Evolutionary conservation across 2,329 filamentous ascomycete species (phyloP).

Genomic region (Claviceps pusilla): DNA sequence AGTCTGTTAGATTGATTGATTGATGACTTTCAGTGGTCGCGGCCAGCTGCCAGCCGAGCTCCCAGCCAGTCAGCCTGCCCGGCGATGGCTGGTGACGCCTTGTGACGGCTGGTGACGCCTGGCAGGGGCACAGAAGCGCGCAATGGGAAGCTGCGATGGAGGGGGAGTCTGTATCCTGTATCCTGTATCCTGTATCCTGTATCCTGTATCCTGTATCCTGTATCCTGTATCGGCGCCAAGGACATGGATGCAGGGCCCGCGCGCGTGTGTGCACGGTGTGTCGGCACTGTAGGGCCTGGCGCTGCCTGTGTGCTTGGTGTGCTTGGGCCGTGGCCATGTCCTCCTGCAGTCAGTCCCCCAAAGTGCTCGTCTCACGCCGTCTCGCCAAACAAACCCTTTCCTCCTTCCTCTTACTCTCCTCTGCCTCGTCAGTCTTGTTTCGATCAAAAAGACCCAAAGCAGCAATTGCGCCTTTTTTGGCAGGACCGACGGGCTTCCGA

Average conservation of each 20-base stretch:
- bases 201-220: too few species aligned
- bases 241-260: not conserved
- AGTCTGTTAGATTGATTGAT: not conserved
- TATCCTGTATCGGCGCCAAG: not conserved
- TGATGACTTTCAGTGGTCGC: not conserved
- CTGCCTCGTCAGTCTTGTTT: not conserved
- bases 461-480: conserved; percentile 13
- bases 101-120: not conserved
- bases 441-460: conserved; percentile 5
- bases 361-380: conserved; percentile 1
- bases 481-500: conserved; percentile 7
- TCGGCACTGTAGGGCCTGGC: conserved; percentile 4
- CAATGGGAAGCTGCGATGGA: not conserved
- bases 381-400: conserved; percentile 10
- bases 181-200: conserved; percentile 1
- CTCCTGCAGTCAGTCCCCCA: conserved; percentile 4
- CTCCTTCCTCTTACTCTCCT: conserved; percentile 8
- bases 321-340: not conserved
- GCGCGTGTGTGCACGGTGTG: conserved; percentile 3
- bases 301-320: not conserved
- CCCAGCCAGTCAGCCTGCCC: too few species aligned
- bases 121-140: conserved; percentile 1
- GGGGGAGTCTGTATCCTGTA: not conserved
- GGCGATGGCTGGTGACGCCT: not conserved
- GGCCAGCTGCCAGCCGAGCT: too few species aligned